phyloP scores from a whole-genome alignment of 441 rosid genomes.

The Corymbia calophylla region DNA sequence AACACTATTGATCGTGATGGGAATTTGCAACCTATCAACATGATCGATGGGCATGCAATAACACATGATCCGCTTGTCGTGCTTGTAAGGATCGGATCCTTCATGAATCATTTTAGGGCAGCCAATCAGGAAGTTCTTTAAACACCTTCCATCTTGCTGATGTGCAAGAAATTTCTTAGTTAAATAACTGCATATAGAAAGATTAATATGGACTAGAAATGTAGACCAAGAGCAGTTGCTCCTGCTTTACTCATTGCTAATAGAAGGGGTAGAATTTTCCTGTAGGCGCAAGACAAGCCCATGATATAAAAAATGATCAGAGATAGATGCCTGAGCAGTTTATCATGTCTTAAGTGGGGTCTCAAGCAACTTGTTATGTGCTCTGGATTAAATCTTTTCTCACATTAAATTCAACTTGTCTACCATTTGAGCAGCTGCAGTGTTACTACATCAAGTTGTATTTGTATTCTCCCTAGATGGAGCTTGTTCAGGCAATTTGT shows the following conservation, averaged over 20 bases:
- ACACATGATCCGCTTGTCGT: constrained; percentile 86
- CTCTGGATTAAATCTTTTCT: background rate
- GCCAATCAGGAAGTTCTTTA: background rate
- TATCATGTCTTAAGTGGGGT: background rate
- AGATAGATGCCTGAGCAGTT: background rate
- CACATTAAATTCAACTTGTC: background rate
- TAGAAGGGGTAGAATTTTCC: background rate
- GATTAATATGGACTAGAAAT: background rate
- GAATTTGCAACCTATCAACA: constrained; percentile 55
- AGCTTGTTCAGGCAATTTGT: background rate
- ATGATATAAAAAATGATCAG: background rate
- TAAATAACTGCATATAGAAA: background rate
- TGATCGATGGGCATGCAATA: constrained; percentile 74
- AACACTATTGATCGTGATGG: constrained; percentile 84
- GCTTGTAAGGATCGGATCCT: constrained; percentile 45
- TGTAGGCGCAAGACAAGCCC: background rate
- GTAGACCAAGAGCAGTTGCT: background rate
- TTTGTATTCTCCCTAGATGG: background rate
- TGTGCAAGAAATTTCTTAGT: background rate
- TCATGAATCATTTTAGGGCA: background rate
- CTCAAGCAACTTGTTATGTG: background rate
- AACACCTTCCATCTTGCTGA: background rate
- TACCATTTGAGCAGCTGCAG: background rate
- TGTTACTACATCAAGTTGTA: background rate
- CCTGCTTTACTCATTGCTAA: background rate